A percentile compares a stretch with the other conserved stretches of the same genome.
These are phyloP conservation scores for Septoria petroselini DNA, from an alignment of 2,329 filamentous ascomycete genomes.

Conservation along the genomic window DNA sequence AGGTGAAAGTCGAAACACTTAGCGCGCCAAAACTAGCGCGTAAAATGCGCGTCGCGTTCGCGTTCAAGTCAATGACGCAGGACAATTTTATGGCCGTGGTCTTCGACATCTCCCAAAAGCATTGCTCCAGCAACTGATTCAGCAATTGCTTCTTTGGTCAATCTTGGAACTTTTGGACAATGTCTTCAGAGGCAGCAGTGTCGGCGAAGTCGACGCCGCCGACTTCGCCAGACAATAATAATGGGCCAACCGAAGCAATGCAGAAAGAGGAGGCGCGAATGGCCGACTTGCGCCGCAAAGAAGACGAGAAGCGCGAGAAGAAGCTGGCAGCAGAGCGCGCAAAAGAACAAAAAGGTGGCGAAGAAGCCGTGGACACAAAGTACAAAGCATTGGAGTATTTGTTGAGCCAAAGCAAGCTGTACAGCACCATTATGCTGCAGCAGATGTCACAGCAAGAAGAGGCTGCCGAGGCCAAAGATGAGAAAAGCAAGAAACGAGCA, in stretches of 20 bases:
- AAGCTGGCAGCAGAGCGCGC: slow-evolving; percentile 46
- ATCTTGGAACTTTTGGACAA: neutral
- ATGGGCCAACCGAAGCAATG: slow-evolving; percentile 42
- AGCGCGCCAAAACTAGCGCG: too few species aligned
- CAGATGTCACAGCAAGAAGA: slow-evolving; percentile 54
- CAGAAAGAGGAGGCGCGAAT: slow-evolving; percentile 48
- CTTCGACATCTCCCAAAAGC: too few species aligned
- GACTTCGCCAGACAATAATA: slow-evolving; percentile 36
- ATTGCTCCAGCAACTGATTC: too few species aligned
- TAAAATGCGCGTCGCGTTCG: too few species aligned
- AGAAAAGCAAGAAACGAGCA: slow-evolving; percentile 45
- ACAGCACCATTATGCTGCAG: slow-evolving; percentile 51
- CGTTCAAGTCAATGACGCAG: too few species aligned
- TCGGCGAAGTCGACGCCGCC: slow-evolving; percentile 35
- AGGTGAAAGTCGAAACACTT: too few species aligned
- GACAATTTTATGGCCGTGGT: too few species aligned
- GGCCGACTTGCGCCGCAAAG: slow-evolving; percentile 42
- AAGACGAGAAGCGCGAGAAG: slow-evolving; percentile 46
- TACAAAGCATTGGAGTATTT: slow-evolving; percentile 53
- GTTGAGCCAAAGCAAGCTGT: slow-evolving; percentile 53
- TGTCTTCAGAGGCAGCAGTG: slow-evolving; percentile 25
- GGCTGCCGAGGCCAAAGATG: slow-evolving; percentile 46
- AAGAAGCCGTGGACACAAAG: slow-evolving; percentile 48
- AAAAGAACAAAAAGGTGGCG: slow-evolving; percentile 47
- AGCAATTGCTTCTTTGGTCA: neutral